Evolutionary conservation across 148 eudicot species (phyloP), one percentile per base, ranked within the genome.

Genomic region (Chenopodium album): DNA sequence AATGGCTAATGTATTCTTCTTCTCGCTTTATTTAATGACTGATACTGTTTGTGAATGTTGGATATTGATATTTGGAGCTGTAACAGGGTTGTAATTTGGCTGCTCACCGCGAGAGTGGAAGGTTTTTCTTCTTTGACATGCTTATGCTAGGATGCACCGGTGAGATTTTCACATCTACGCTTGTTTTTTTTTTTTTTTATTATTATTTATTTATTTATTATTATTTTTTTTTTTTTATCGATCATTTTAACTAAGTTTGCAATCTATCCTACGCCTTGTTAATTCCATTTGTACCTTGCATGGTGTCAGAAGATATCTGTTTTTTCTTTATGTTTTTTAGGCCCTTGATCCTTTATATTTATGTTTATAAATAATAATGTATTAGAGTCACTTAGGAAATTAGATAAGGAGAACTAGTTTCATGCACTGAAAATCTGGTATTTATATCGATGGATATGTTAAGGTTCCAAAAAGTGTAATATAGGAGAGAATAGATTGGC

Each of bases 1-100:
- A 56, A 56, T 17, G 62, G 22, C 17, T 23, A 10, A 46, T 17
- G 44, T 14, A 68, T 56, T 17, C 22, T 7, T 62, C 10, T 59
- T 50, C 28, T 59, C 44, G 46, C 29, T 79, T 7, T 47, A 31
- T 54, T 8, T 52, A 10, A 44, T 71, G 65, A 7, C 14, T 65
- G 73, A 13, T 67, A 13, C 5, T 9, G 14, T 84, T 67, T 37
- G 60, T 41, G 23, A 71, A 29, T 17, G 4, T 73, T 50, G 8
- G 52, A 47, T 52, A 34, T 63, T 85, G n/a, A 85, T 54, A 28
- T 72, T 59, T 67, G 29, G 37, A 29, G 19, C 76, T 76, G 62
- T 26, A 63, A 64, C 92, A 94, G 98, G 98, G 99, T 72, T 95
- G 99, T 92, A 93, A 95, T 86, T 87, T 95, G 85, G 81, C 81